Base-by-base conservation (phyloP, 169 alveolate genomes). In the Cryptosporidium bovis region DNA sequence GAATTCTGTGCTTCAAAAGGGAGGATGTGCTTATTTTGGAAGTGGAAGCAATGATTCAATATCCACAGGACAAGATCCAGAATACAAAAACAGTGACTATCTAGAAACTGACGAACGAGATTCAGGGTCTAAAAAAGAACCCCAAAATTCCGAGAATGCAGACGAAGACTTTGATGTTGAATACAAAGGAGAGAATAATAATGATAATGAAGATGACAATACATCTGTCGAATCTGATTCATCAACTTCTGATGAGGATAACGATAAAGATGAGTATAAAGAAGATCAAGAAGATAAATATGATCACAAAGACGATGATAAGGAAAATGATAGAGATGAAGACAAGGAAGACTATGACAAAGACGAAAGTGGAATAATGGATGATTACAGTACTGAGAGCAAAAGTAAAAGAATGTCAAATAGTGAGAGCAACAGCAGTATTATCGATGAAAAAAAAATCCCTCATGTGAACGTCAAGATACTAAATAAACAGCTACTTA, bases 161-260 rank as follows among this genome's bases (percentile, higher is more conserved):
- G 92, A 71, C 46, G 48, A 40, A 8, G 66, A 67, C 8, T 94
- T 77, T 31, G 89, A 83, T 65, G 93, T 85, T 31, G 92, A 65
- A 46, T 93, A 87, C 40, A 91, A 62, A 24, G 83, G 68, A 18
- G 93, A 83, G 66, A 93, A 91, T 71, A 87, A 62, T 44, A 83
- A 87, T 50, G 90, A 82, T n/a, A 92, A 82, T 56, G 93, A 90
- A 65, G 94, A 90, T 48, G 92, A 83, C 48, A 82, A 83, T 69
- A 51, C 83, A 16, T 69, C 83, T 2, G 20, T 33, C 46, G 83
- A 64, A 51, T 66, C 71, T 46, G 64, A 66, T 65, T 83, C 56
- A 62, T 69, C 83, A 1, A 66, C 82, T 33, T 69, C 83, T 2
- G 91, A 90, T 27, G 82, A 66, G 58, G 82, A 91, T 8, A 90